These are phyloP conservation scores for Leucaena leucocephala DNA, from an alignment of 306 rosid species.

Conservation along the genomic window DNA sequence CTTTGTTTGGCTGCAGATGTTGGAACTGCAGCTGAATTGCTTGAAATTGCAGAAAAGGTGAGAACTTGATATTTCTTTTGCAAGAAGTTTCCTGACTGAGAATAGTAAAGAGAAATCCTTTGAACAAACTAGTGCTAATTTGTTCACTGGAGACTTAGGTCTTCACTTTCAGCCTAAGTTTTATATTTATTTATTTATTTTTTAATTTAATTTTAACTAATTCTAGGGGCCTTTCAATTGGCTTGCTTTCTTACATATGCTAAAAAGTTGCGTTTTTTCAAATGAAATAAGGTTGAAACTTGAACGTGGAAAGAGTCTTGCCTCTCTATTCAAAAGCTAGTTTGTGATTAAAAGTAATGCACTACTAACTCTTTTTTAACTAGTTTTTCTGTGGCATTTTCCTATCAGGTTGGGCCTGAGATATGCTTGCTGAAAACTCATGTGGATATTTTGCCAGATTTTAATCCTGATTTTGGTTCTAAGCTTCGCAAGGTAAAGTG, in stretches of 20 bases:
- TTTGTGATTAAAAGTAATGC: conserved; percentile 16
- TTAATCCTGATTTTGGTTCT: conserved; percentile 84
- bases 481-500: conserved; percentile 72
- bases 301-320: not conserved
- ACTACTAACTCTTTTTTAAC: not conserved
- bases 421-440: conserved; percentile 93
- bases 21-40: conserved; percentile 77
- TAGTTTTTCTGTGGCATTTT: conserved; percentile 24
- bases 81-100: not conserved
- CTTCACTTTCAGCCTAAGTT: not conserved
- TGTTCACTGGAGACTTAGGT: conserved; percentile 13
- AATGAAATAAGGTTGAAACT: conserved; percentile 8
- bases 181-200: not conserved
- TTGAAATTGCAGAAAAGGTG: conserved; percentile 82
- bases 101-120: not conserved
- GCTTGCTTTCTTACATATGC: conserved; percentile 15
- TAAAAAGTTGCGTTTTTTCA: conserved; percentile 20
- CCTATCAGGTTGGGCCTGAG: conserved; percentile 83
- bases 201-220: not conserved
- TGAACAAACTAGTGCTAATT: not conserved
- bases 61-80: conserved; percentile 23
- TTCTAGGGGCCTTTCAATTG: not conserved
- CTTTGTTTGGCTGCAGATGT: conserved; percentile 92
- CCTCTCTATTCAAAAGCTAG: conserved; percentile 11
- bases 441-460: conserved; percentile 92